Percentiles rank a stretch among this genome's conserved stretches.
Conservation (phyloP, 139 green algal species). For the Chlamydomonas sphaeroides region DNA sequence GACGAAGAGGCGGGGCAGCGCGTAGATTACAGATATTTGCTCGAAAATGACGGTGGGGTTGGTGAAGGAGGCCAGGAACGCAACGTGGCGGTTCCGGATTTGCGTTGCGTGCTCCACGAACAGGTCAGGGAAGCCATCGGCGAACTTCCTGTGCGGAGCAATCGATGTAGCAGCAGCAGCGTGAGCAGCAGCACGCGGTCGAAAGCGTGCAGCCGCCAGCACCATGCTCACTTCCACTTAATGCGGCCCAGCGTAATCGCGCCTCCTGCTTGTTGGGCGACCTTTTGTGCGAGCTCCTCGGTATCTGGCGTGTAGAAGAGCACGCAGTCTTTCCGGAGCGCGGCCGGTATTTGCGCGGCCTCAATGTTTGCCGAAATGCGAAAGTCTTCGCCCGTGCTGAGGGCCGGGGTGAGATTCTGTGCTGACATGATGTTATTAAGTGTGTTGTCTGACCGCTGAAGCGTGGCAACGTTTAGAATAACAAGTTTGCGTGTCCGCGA, state of each 20-base stretch:
- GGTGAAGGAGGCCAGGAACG: conserved; percentile 97
- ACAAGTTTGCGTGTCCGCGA: conserved; percentile 10
- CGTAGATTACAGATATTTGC: conserved; percentile 98
- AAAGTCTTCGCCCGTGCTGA: conserved; percentile 47
- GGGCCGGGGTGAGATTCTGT: not conserved
- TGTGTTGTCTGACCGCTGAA: conserved; percentile 36
- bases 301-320: conserved; percentile 92
- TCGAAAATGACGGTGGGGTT: conserved; percentile 92
- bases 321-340: conserved; percentile 80
- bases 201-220: not conserved
- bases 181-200: not conserved
- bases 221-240: conserved; percentile 80
- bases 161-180: not conserved
- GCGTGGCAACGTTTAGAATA: conserved; percentile 12
- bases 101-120: conserved; percentile 92
- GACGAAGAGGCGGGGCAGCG: conserved; percentile 95
- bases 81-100: conserved; percentile 95
- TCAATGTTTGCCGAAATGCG: conserved; percentile 45
- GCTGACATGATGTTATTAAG: conserved; percentile 29
- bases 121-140: conserved; percentile 99
- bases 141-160: conserved; percentile 85
- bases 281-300: conserved; percentile 79
- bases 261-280: conserved; percentile 65
- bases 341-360: conserved; percentile 30
- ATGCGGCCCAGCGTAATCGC: conserved; percentile 60